Evolutionary conservation across 192 early-diverging fungal genomes (phyloP).

Genomic region (Coemansia sp.): DNA sequence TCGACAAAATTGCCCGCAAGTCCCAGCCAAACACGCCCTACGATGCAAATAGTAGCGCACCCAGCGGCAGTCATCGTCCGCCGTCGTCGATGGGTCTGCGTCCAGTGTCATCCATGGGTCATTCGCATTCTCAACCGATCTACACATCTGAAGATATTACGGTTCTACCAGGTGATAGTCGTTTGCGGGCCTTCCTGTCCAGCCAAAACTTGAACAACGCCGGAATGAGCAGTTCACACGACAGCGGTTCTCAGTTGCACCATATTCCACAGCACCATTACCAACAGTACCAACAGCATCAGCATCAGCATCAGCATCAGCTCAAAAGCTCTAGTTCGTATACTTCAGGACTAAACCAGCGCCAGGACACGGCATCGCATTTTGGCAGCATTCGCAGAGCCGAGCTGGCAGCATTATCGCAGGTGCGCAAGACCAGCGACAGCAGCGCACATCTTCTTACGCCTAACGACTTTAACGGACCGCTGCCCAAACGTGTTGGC

Average conservation of each 20-base stretch:
- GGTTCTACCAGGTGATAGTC: slow-evolving; percentile 38
- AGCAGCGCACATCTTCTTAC: slow-evolving; percentile 40
- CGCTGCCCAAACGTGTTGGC: slow-evolving; percentile 40
- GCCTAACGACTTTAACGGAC: slow-evolving; percentile 35
- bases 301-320: slow-evolving; percentile 15
- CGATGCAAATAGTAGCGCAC: slow-evolving; percentile 14
- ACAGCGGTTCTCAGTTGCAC: background rate
- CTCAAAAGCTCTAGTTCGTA: slow-evolving; percentile 6
- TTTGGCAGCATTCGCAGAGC: slow-evolving; percentile 23
- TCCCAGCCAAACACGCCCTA: slow-evolving; percentile 46
- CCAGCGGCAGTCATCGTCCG: slow-evolving; percentile 17
- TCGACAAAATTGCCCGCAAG: slow-evolving; percentile 43
- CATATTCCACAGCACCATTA: background rate
- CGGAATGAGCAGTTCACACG: slow-evolving; percentile 4
- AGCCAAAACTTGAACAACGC: slow-evolving; percentile 9
- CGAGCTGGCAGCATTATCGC: slow-evolving; percentile 22
- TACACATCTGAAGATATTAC: slow-evolving; percentile 25
- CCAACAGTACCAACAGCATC: slow-evolving; percentile 3
- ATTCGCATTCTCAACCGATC: slow-evolving; percentile 4
- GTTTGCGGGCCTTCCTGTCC: slow-evolving; percentile 27
- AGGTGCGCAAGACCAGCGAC: slow-evolving; percentile 48
- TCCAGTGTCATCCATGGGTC: slow-evolving; percentile 11
- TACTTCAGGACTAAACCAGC: slow-evolving; percentile 9
- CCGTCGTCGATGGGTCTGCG: slow-evolving; percentile 15
- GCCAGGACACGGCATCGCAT: slow-evolving; percentile 16